Percentiles rank a stretch among this genome's conserved stretches.
Evolutionary conservation across 306 rosid species (phyloP).

Genomic region (Carpinus viminea): DNA sequence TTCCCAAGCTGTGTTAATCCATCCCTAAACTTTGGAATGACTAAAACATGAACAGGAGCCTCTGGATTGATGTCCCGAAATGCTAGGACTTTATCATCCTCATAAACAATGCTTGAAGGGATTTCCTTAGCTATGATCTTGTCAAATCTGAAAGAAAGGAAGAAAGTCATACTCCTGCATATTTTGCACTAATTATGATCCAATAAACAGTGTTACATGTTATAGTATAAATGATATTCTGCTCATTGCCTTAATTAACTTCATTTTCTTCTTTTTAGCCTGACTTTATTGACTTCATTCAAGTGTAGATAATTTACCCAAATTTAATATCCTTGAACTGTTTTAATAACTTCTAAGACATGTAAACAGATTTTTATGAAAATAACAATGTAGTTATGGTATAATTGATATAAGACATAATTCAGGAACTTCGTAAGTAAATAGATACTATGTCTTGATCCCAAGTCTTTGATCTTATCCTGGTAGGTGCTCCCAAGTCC

Average conservation of each 20-base stretch:
- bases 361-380: background rate
- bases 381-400: background rate
- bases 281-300: background rate
- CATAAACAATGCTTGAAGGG: slow-evolving; percentile 73
- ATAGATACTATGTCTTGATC: background rate
- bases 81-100: slow-evolving; percentile 78
- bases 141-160: slow-evolving; percentile 63
- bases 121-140: slow-evolving; percentile 91
- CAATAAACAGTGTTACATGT: background rate
- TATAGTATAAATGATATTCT: background rate
- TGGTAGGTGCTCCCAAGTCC: background rate
- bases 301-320: background rate
- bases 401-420: background rate
- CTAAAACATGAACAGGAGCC: slow-evolving; percentile 87
- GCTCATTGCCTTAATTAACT: background rate
- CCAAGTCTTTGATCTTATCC: background rate
- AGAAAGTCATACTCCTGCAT: background rate
- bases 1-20: slow-evolving; percentile 78
- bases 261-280: background rate
- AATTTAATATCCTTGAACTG: too few species aligned
- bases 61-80: slow-evolving; percentile 80
- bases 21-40: slow-evolving; percentile 86
- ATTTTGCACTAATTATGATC: background rate
- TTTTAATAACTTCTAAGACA: background rate
- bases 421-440: background rate